A percentile compares a stretch with the other conserved stretches of the same genome.
phyloP scores from a whole-genome alignment of 805 yeast genomes.

The Candida germanica region DNA sequence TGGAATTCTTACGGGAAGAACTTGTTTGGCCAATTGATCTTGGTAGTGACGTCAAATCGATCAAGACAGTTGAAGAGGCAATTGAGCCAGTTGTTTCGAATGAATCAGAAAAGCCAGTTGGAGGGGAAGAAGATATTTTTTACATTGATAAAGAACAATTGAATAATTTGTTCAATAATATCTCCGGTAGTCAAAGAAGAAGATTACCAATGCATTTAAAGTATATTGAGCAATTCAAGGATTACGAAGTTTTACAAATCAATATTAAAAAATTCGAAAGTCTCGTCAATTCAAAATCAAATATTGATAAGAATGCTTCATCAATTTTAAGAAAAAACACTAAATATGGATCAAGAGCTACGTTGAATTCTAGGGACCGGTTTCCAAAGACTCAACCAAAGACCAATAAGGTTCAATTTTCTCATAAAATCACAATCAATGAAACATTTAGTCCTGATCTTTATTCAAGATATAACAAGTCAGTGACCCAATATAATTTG shows the following conservation, averaged over 20 bases:
- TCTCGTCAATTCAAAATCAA: slow-evolving; percentile 10
- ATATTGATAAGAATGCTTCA: slow-evolving; percentile 1
- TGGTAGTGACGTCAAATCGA: slow-evolving; percentile 9
- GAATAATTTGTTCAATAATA: slow-evolving; percentile 20
- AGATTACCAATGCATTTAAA: slow-evolving; percentile 32
- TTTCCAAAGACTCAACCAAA: not conserved
- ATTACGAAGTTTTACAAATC: slow-evolving; percentile 28
- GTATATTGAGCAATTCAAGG: slow-evolving; percentile 35
- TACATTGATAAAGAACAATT: slow-evolving; percentile 25
- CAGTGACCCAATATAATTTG: slow-evolving; percentile 49
- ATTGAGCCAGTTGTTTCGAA: slow-evolving; percentile 6
- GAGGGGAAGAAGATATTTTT: slow-evolving; percentile 17
- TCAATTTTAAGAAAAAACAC: slow-evolving; percentile 15
- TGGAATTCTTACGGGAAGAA: slow-evolving; percentile 26
- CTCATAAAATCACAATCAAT: slow-evolving; percentile 45
- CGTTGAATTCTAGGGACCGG: slow-evolving; percentile 2
- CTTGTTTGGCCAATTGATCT: slow-evolving; percentile 21
- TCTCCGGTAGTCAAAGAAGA: slow-evolving; percentile 21
- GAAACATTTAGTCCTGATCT: slow-evolving; percentile 50
- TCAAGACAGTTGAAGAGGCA: slow-evolving; percentile 3
- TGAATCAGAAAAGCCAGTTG: slow-evolving; percentile 1
- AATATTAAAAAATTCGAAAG: slow-evolving; percentile 30
- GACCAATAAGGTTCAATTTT: slow-evolving; percentile 35
- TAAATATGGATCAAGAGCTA: slow-evolving; percentile 1
- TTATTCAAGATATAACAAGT: slow-evolving; percentile 54